Base-by-base conservation (phyloP, 352 stramenopile species). In the Globisporangium mamillatum region DNA sequence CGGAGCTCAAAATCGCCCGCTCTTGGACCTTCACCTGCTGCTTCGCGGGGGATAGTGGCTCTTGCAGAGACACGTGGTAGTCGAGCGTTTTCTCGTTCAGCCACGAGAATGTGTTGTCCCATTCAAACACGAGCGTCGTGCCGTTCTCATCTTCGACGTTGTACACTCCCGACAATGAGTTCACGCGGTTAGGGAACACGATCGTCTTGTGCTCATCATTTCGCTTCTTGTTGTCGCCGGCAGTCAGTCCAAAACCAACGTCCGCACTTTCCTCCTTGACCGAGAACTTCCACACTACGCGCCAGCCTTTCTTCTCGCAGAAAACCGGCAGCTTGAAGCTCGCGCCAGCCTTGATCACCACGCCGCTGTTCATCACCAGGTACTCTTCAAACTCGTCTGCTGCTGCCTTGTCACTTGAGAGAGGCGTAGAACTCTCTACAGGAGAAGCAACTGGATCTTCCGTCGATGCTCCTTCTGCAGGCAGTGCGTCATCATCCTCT, bases 101-200 rank as follows among this genome's bases (percentile, higher is more conserved):
- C 87, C 87, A 95, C 25, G 85, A 93, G 61, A 93, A 95, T 38
- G 82, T 75, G 59, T 95, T 95, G 67, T 95, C 85, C 87, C 87
- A 95, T 46, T 84, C 77, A 55, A 93, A 95, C 22, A 77, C 22
- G 1, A 95, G 73, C 60, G 77, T 82, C 20, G 75, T 78, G 54
- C 71, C 73, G 14, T 77, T 70, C 16, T 78, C 68, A 0, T 77
- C 60, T 4, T 71, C 64, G 5, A 88, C 79, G 4, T 79, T 73
- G 44, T 84, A 88, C 12, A 81, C 73, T 0, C 82, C 85, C 2
- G 75, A 82, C 36, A 86, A 74, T 22, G 78, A 66, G 38, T 91
- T 78, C 63, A 93, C 82, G 10, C 87, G 78, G 25, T 87, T 71
- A 0, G 75, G 69, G 1, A 70, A 52, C 20, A 93, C 80, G 22